Conservation (phyloP, 768 basidiomycete genomes). For the Phlegmacium glaucopus region DNA sequence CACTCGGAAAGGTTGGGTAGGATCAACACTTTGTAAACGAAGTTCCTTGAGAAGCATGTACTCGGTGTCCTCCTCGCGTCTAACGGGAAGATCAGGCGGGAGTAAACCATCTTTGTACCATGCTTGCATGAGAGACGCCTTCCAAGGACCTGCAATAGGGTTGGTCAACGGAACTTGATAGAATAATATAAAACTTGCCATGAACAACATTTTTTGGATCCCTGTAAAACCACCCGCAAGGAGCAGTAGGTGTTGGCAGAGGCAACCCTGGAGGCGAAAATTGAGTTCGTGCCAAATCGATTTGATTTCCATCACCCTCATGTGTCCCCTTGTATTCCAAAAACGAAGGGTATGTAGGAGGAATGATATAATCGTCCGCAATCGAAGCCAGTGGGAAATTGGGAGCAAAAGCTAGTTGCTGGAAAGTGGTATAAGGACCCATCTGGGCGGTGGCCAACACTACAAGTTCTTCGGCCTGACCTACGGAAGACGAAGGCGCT, state of each 20-base stretch:
- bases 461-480: constrained; percentile 63
- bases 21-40: constrained; percentile 75
- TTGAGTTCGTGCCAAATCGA: constrained; percentile 57
- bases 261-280: constrained; percentile 81
- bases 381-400: constrained; percentile 86
- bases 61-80: constrained; percentile 68
- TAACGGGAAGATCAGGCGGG: constrained; percentile 78
- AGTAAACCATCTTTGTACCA: constrained; percentile 86
- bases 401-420: constrained; percentile 83
- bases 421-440: constrained; percentile 89
- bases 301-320: constrained; percentile 42
- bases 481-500: constrained; percentile 27
- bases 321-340: constrained; percentile 62
- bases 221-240: constrained; percentile 78
- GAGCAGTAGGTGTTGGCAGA: constrained; percentile 61
- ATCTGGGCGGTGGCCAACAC: constrained; percentile 66
- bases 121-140: constrained; percentile 80
- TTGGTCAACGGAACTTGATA: neutral
- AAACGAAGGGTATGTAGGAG: constrained; percentile 83
- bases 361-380: constrained; percentile 88
- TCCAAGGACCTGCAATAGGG: constrained; percentile 69
- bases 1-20: constrained; percentile 72
- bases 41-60: constrained; percentile 72
- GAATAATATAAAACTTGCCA: constrained; percentile 41
- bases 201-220: constrained; percentile 81